These are phyloP conservation scores for Fusarium graminum DNA, from an alignment of 2,329 filamentous ascomycete species.

Conservation along the genomic window DNA sequence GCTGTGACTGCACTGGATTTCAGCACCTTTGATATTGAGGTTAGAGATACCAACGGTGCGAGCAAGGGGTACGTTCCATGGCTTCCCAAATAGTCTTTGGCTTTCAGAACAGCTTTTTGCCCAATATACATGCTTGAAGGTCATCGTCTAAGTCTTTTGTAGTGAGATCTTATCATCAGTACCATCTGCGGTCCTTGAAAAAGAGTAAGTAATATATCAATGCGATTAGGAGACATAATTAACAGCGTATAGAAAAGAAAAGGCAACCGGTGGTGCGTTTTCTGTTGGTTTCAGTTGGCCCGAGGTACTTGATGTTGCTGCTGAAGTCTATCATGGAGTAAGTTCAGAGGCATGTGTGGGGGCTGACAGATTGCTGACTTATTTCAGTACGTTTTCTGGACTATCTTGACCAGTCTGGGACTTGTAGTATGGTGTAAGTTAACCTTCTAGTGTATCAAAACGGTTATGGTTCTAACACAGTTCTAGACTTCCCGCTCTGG, in stretches of 20 bases:
- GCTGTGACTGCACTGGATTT: conserved; percentile 95
- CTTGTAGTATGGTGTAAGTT: conserved; percentile 92
- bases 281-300: conserved; percentile 78
- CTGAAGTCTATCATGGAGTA: conserved; percentile 93
- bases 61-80: conserved; percentile 98
- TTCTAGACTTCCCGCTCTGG: conserved; percentile 91
- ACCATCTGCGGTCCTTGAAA: conserved; percentile 70
- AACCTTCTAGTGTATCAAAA: conserved; percentile 3
- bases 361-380: conserved; percentile 37
- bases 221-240: conserved; percentile 26
- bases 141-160: conserved; percentile 58
- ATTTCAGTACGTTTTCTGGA: conserved; percentile 91
- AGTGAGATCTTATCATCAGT: conserved; percentile 64
- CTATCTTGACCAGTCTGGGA: conserved; percentile 88
- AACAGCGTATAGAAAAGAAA: conserved; percentile 74
- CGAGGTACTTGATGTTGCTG: conserved; percentile 82
- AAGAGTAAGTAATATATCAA: conserved; percentile 72
- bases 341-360: conserved; percentile 50
- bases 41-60: conserved; percentile 88
- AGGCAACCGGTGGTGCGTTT: conserved; percentile 77
- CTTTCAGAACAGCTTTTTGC: conserved; percentile 45
- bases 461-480: conserved; percentile 32
- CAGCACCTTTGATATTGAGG: conserved; percentile 84
- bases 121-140: conserved; percentile 50
- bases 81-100: conserved; percentile 83